Evolutionary conservation across 1,284 basidiomycete genomes (phyloP), one percentile per base, ranked within the genome.

Genomic region (Leccinum pallidistipes): DNA sequence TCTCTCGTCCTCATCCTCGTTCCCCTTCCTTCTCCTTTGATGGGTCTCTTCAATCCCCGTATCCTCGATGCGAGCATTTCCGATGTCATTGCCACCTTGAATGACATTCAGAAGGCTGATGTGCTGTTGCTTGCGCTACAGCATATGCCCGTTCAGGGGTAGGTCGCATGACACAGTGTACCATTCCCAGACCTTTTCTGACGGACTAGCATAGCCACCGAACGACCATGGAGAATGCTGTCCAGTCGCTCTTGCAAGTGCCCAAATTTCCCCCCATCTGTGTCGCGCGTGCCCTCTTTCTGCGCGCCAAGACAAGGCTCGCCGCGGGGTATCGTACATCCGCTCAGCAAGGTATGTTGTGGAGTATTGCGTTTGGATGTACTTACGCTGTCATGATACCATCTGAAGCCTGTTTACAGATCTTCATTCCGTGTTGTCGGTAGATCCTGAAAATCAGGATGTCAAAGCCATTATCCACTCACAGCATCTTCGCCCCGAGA

Each of bases 11-110:
- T 50, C 32, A 34, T 34, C 32, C 32, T 34, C 32, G 32, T 34
- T 43, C 32, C 50, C 50, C 29, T 40, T 16, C 34, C n/a, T n/a
- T n/a, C n/a, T 55, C 43, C 24, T 34, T n/a, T 32, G 9, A 83
- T 83, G 82, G 81, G 81, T 69, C 78, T 87, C 62, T 89, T 90
- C 78, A 90, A 90, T 70, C 86, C 86, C 5, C 86, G 84, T 68
- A 88, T 89, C 64, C 79, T 89, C 53, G 87, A 90, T 67, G 87
- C 87, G 27, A 84, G 85, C 76, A 85, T 88, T 69, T 85, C 84
- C 56, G 85, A 88, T 68, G 83, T 87, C 36, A 79, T 82, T 2
- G 77, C 79, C 8, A 80, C 78, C 60, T 80, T 90, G 38, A 78
- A 81, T 3, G 82, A 86, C 67, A 82, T 82, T 65, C 81, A 88